phyloP scores from a whole-genome alignment of 2,329 filamentous ascomycete genomes.

The Aspergillus sp. region DNA sequence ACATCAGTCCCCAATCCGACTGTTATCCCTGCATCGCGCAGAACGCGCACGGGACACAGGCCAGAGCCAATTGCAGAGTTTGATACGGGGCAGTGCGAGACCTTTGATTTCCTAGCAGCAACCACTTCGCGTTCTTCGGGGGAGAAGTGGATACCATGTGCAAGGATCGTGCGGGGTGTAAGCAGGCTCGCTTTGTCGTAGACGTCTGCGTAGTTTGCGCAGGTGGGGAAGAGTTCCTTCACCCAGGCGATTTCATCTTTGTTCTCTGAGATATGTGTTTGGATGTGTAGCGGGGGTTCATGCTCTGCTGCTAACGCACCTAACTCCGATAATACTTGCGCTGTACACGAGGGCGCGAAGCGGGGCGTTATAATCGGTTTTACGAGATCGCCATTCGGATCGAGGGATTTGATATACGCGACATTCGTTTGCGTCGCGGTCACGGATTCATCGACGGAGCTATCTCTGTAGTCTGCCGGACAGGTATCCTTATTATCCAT shows the following conservation, averaged over 20 bases:
- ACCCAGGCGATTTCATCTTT: slow-evolving; percentile 65
- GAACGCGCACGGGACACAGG: slow-evolving; percentile 63
- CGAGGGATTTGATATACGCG: slow-evolving; percentile 59
- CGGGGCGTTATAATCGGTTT: slow-evolving; percentile 71
- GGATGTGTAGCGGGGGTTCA: slow-evolving; percentile 55
- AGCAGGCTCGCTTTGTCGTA: slow-evolving; percentile 70
- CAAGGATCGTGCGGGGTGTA: slow-evolving; percentile 67
- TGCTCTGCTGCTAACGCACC: slow-evolving; percentile 58
- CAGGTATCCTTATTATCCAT: slow-evolving; percentile 68
- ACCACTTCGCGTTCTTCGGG: slow-evolving; percentile 61
- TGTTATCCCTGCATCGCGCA: slow-evolving; percentile 67
- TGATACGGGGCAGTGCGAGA: slow-evolving; percentile 79
- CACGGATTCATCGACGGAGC: slow-evolving; percentile 53
- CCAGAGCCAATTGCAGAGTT: slow-evolving; percentile 80
- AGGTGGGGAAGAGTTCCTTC: slow-evolving; percentile 57
- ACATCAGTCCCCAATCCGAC: slow-evolving; percentile 90
- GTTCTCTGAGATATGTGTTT: slow-evolving; percentile 91
- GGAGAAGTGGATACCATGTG: slow-evolving; percentile 73
- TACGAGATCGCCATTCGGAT: slow-evolving; percentile 57
- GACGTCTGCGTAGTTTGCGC: slow-evolving; percentile 63
- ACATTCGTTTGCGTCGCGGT: slow-evolving; percentile 54
- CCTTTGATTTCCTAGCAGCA: slow-evolving; percentile 52
- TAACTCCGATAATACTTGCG: slow-evolving; percentile 53
- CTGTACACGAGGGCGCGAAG: slow-evolving; percentile 52
- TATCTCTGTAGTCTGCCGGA: slow-evolving; percentile 75